phyloP scores from a whole-genome alignment of 768 basidiomycete genomes.

The Russula sp. region DNA sequence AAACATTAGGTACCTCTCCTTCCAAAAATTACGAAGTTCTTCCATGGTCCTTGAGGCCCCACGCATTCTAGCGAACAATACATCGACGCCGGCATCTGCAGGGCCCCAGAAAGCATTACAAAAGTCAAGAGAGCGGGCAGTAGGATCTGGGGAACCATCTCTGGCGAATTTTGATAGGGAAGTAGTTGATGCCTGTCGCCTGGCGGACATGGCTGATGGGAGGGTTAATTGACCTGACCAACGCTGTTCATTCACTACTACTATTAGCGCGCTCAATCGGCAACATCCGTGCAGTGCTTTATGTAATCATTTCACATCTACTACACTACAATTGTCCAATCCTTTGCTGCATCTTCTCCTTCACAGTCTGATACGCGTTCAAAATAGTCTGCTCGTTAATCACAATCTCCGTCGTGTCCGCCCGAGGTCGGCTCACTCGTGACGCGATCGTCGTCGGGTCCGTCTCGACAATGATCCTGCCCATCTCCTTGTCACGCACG shows the following conservation, averaged over 20 bases:
- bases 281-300: not conserved
- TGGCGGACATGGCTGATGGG: conserved; percentile 50
- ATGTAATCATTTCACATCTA: conserved; percentile 4
- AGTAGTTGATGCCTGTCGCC: conserved; percentile 76
- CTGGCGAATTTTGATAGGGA: conserved; percentile 69
- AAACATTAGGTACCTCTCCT: conserved; percentile 67
- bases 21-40: conserved; percentile 84
- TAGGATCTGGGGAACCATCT: conserved; percentile 44
- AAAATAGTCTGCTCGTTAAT: conserved; percentile 98
- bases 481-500: not conserved
- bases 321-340: conserved; percentile 75
- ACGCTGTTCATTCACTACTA: not conserved
- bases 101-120: conserved; percentile 97
- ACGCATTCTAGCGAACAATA: conserved; percentile 84
- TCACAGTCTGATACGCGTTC: conserved; percentile 87
- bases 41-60: conserved; percentile 84
- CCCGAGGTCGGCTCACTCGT: conserved; percentile 83
- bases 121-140: conserved; percentile 65
- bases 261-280: not conserved
- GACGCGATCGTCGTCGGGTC: conserved; percentile 95
- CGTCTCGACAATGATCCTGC: conserved; percentile 93
- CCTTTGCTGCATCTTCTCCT: conserved; percentile 77
- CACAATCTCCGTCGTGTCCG: conserved; percentile 92
- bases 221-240: not conserved
- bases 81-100: conserved; percentile 83